Evolutionary conservation across 1,284 basidiomycete species (phyloP).

Genomic region (Phellinidium pouzarii): DNA sequence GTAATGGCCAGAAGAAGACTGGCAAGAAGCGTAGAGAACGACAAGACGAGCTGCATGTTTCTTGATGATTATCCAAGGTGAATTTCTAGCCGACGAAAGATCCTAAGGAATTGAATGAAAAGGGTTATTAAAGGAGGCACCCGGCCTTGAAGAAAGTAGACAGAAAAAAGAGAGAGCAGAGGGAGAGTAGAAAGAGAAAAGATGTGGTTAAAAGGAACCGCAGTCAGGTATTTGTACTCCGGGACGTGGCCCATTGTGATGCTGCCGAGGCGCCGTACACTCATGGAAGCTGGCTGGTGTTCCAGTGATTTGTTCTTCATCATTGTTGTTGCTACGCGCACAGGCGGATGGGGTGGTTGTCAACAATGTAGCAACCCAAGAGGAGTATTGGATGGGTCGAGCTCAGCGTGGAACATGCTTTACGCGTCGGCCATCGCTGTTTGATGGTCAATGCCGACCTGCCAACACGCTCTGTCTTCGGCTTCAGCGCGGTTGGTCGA

Average conservation of each 20-base stretch:
- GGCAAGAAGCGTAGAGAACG: conserved; percentile 48
- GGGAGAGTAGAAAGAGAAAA: neutral
- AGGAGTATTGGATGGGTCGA: neutral
- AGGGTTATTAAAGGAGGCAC: conserved; percentile 9
- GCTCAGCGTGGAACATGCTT: neutral
- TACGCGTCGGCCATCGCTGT: no score
- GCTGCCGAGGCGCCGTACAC: neutral
- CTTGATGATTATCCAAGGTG: conserved; percentile 1
- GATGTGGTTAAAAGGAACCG: neutral
- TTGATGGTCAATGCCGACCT: no score
- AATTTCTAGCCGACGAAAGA: conserved; percentile 5
- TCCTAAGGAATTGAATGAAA: neutral
- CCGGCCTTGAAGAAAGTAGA: conserved; percentile 9
- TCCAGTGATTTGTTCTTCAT: neutral
- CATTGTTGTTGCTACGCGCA: neutral
- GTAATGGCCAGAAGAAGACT: conserved; percentile 42
- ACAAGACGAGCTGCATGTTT: conserved; percentile 48
- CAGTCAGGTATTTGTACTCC: neutral
- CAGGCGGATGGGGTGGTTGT: neutral
- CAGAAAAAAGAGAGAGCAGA: conserved; percentile 3
- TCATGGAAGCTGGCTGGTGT: neutral
- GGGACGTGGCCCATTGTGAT: neutral
- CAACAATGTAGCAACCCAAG: neutral
- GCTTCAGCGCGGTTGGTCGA: no score
- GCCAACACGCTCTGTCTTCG: no score